Percentiles rank a stretch among this genome's conserved stretches.
These are phyloP conservation scores for Penicillium frequentans DNA, from an alignment of 2,329 filamentous ascomycete genomes.

Conservation along the genomic window DNA sequence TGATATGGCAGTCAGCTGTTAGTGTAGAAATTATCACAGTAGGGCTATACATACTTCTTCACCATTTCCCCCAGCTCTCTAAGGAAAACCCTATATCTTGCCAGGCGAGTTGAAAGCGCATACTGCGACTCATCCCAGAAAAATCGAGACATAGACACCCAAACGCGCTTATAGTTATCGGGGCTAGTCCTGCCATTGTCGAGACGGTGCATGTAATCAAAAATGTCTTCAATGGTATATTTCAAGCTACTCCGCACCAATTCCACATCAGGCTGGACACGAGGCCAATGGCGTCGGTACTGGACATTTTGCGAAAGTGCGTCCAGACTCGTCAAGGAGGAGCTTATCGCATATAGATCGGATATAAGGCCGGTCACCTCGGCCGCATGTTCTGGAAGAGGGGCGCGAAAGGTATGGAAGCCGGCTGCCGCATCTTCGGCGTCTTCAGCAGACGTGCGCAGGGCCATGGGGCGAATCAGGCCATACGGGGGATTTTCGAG, in stretches of 20 bases:
- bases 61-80: constrained; percentile 46
- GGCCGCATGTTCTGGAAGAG: constrained; percentile 52
- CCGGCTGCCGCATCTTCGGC: constrained; percentile 55
- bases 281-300: constrained; percentile 38
- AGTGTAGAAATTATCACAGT: constrained; percentile 8
- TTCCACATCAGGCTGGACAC: constrained; percentile 50
- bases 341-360: constrained; percentile 56
- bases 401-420: constrained; percentile 51
- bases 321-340: constrained; percentile 50
- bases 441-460: constrained; percentile 46
- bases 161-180: constrained; percentile 49
- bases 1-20: constrained; percentile 1
- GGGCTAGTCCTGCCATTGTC: constrained; percentile 28
- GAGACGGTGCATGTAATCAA: constrained; percentile 45
- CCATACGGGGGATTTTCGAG: constrained; percentile 16
- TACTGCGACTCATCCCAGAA: constrained; percentile 50
- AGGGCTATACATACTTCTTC: constrained; percentile 43
- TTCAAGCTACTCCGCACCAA: constrained; percentile 51
- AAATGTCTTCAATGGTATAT: constrained; percentile 53
- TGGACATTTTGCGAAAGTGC: constrained; percentile 42
- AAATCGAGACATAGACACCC: constrained; percentile 50
- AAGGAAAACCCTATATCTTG: constrained; percentile 53
- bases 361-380: constrained; percentile 56
- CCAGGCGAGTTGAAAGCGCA: constrained; percentile 49
- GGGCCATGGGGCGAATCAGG: constrained; percentile 34